Evolutionary conservation across 495 filamentous ascomycete genomes (phyloP), one percentile per base, ranked within the genome.

Genomic region (Aspergillus cavernicola): DNA sequence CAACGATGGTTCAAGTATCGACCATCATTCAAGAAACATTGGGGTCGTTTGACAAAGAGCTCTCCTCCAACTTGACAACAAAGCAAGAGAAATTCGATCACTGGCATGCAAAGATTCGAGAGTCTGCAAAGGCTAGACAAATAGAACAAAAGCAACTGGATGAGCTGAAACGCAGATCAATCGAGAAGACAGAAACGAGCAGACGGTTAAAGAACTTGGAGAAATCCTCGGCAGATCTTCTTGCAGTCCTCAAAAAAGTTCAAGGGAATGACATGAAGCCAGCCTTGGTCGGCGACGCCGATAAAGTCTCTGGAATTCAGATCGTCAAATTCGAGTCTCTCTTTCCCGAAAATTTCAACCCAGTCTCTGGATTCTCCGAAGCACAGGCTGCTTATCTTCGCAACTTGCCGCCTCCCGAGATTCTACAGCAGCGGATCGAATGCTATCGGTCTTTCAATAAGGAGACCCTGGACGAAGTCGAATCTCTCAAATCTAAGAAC

Each of bases 71-170:
- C 53, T 73, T 95, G 26, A 84, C 81, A 31, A 77, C 82, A 36
- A 96, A 95, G 59, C 92, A 97, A 73, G 81, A 86, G 24, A 77
- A 83, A 15, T 85, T 96, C 52, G 89, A 92, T 58, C 71, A 81
- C 24, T 83, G 90, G 50, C 89, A 96, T 62, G 69, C 77, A 20
- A 80, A 83, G 20, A 83, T 98, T 38, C 85, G 89, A 31, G 85
- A 90, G 26, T 82, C 86, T 4, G 91, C 90, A n/a, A 79, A 86
- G 31, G 82, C 83, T 28, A 78, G 95, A 8, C 84, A 85, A 52
- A 84, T 88, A 45, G 85, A 90, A 47, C 85, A 88, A 37, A 84
- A 83, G 49, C 78, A 77, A 16, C 70, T 92, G 8, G 84, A 91
- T 42, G 73, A 73, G 11, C 68, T 95, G 22, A 86, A 86, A 55